Evolutionary conservation across 1,284 basidiomycete genomes (phyloP), one percentile per base, ranked within the genome.

Genomic region (Meripilus lineatus): DNA sequence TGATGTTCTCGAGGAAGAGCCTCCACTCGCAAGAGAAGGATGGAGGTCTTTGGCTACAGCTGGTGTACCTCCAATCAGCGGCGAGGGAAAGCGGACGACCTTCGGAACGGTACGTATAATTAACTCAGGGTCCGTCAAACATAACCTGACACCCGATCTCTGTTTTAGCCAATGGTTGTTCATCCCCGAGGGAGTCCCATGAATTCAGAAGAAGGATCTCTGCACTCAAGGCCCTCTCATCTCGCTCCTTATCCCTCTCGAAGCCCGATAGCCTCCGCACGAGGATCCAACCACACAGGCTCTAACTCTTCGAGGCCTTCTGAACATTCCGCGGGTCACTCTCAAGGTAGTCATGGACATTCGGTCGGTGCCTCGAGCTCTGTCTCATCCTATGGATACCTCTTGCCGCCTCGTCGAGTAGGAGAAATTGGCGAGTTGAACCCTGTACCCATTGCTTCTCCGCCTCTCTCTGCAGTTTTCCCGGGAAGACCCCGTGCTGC

Each of bases 1-100:
- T 18, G 80, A 84, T 53, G 56, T 82, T 5, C 62, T 83, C 10
- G 83, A 85, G 46, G 79, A 83, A 25, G 77, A 70, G 21, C 83
- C 82, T 5, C 82, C 82, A 2, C 55, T 54, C 43, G 75, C 82
- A 23, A 67, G 69, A 14, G 72, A 72, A 42, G 63, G 69, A 3
- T 85, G 82, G 83, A 67, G 74, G 46, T 65, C 65, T 10, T 62
- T 84, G 50, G 65, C 79, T 8, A 51, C 62, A n/a, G 60, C 58
- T 34, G 57, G 14, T 43, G 5, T 8, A 11, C 10, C 25, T 5
- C 23, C 53, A 32, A 30, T 30, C 10, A 8, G 10, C 8, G 49
- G 57, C 26, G 58, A 63, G 39, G 67, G 65, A 15, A 67, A 72
- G 40, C 65, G 79, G 38, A 72, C 71, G 21, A 81, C 79, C 5